phyloP scores from a whole-genome alignment of 2,329 filamentous ascomycete genomes.

The Neophaeococcomyces mojaviensis region DNA sequence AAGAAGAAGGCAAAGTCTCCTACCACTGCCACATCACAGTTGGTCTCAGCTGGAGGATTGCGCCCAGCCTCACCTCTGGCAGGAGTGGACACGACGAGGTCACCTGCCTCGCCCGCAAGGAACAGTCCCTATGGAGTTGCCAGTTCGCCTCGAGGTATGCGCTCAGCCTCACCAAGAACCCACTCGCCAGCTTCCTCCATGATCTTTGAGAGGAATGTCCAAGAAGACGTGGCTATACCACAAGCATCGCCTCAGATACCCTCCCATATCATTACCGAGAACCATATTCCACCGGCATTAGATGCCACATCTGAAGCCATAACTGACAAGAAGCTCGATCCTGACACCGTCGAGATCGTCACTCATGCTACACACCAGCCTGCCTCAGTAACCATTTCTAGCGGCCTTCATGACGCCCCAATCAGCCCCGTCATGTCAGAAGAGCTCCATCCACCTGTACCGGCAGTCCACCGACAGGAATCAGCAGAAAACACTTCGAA shows the following conservation, averaged over 20 bases:
- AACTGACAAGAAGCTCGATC: constrained; percentile 75
- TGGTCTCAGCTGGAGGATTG: constrained; percentile 21
- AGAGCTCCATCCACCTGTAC: constrained; percentile 45
- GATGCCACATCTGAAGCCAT: constrained; percentile 89
- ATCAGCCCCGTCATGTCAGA: constrained; percentile 38
- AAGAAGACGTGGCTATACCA: constrained; percentile 61
- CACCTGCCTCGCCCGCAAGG: constrained; percentile 34
- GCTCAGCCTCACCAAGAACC: constrained; percentile 63
- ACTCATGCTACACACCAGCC: constrained; percentile 79
- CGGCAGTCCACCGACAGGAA: constrained; percentile 3
- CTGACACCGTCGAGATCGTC: constrained; percentile 86
- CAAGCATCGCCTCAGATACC: constrained; percentile 81
- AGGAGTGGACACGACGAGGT: constrained; percentile 35
- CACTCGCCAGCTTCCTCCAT: constrained; percentile 67
- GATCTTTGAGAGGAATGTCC: constrained; percentile 93
- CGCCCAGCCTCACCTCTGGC: constrained; percentile 26
- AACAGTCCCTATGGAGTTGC: constrained; percentile 37
- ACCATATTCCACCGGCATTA: constrained; percentile 83
- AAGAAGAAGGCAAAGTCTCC: constrained; percentile 28
- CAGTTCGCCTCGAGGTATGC: constrained; percentile 58
- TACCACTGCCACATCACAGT: constrained; percentile 17
- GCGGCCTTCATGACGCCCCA: constrained; percentile 25
- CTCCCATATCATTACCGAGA: constrained; percentile 86
- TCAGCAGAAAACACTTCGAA: constrained; percentile 57
- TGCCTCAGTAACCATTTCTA: constrained; percentile 60